Evolutionary conservation across 83 land plant species (phyloP), one percentile per base, ranked within the genome.

Genomic region (Diphasiastrum complanatum): DNA sequence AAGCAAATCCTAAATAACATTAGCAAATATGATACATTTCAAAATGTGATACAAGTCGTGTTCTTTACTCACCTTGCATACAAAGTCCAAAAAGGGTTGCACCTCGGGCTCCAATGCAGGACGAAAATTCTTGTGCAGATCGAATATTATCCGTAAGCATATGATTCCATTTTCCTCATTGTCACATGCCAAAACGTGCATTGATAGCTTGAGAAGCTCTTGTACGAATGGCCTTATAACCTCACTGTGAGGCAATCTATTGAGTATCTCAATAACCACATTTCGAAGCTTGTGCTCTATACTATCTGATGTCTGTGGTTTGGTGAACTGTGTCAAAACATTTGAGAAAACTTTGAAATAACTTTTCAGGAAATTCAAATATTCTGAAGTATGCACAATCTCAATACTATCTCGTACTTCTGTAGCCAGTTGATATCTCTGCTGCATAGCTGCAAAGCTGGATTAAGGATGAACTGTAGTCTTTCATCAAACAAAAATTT

Each of bases 111-210:
- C 99, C 0, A 89, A 73, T 1, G 83, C 74, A n/a, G 99, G 96
- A 38, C 96, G 70, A 66, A 89, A 95, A 56, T 84, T 89, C 32
- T 96, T 75, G 22, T 89, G 85, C 11, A 95, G 78, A 55, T 95
- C 99, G 45, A 95, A 95, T 24, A 95, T 84, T 66, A 95, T 89
- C 1, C 99, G 82, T 40, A 95, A 67, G 32, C 93, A 81, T 38
- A 95, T 82, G 29, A 95, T 79, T 1, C 93, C 99, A 56, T 95
- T 95, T 49, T 95, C 99, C 62, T 95, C 99, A 51, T 95, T 95
- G 45, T 95, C 99, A 19, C 65, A 70, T 38, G 86, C 83, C 46
- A 95, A 71, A 26, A 95, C 95, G 27, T 81, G 86, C 86, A 95
- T 78, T 5, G 97, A 82, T 0, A 95, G 81, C 78, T 88, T 85